Conservation (phyloP, 306 rosid species). For the Vicia villosa region DNA sequence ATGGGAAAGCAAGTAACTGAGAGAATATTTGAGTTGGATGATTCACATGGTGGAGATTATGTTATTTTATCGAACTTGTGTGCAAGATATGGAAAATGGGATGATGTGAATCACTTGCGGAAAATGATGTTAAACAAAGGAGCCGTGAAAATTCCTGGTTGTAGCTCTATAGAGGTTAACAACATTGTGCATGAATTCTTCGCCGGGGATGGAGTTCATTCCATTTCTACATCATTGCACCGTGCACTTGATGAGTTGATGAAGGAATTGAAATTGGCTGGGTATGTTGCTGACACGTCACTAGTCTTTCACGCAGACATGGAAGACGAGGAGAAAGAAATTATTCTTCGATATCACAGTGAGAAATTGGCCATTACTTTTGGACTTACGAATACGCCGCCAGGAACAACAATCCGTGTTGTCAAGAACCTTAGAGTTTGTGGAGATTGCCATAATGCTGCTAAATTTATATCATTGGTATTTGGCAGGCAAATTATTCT, state of each 20-base stretch:
- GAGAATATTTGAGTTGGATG: conserved; percentile 67
- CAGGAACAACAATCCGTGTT: conserved; percentile 71
- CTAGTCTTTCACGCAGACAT: conserved; percentile 66
- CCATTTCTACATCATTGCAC: conserved; percentile 51
- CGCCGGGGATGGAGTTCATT: conserved; percentile 70
- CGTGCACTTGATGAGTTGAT: conserved; percentile 68
- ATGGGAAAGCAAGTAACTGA: conserved; percentile 64
- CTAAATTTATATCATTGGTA: conserved; percentile 69
- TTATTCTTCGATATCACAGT: conserved; percentile 75
- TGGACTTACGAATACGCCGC: conserved; percentile 72
- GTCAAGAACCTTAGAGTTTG: conserved; percentile 84
- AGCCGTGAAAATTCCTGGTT: conserved; percentile 74
- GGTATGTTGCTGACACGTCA: conserved; percentile 79
- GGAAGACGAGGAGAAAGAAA: conserved; percentile 68
- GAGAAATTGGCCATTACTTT: conserved; percentile 82
- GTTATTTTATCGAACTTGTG: conserved; percentile 78
- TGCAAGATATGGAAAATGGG: conserved; percentile 77
- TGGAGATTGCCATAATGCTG: conserved; percentile 79
- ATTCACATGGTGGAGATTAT: conserved; percentile 88
- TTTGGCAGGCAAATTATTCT: conserved; percentile 71
- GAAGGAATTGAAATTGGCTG: conserved; percentile 67
- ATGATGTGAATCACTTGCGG: conserved; percentile 70
- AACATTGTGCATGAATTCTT: conserved; percentile 89
- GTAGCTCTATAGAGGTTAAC: conserved; percentile 84
- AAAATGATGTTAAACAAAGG: conserved; percentile 70